Conservation (phyloP, 106 monocot species). For the Acorus calamus region DNA sequence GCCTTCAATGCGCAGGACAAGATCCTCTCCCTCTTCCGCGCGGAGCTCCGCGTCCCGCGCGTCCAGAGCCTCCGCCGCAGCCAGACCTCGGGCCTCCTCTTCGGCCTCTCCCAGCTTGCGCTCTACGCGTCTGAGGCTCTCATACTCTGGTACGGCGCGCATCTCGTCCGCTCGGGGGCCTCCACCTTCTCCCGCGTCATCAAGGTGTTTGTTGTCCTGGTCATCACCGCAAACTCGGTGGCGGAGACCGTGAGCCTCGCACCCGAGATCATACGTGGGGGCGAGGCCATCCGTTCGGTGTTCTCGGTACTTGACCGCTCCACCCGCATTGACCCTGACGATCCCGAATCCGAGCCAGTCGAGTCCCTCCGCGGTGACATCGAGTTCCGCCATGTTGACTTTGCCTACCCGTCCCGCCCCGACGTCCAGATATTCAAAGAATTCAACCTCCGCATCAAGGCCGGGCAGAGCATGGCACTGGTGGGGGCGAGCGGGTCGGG, state of each 20-base stretch:
- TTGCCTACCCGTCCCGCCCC: slow-evolving; percentile 57
- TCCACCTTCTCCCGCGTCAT: slow-evolving; percentile 88
- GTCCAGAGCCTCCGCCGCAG: slow-evolving; percentile 44
- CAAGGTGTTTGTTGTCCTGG: slow-evolving; percentile 81
- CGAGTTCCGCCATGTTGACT: slow-evolving; percentile 56
- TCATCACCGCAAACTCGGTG: slow-evolving; percentile 81
- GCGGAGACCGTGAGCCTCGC: slow-evolving; percentile 74
- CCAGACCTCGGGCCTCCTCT: slow-evolving; percentile 56
- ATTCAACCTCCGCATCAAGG: slow-evolving; percentile 48
- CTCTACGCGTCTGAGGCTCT: slow-evolving; percentile 74
- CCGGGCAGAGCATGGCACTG: slow-evolving; percentile 64
- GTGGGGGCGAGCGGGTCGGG: slow-evolving; percentile 96
- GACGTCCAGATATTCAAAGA: slow-evolving; percentile 67
- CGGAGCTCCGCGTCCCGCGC: slow-evolving; percentile 50
- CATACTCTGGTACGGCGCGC: slow-evolving; percentile 73
- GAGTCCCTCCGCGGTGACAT: slow-evolving; percentile 54
- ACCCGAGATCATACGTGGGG: slow-evolving; percentile 84
- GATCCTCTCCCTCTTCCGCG: slow-evolving; percentile 47
- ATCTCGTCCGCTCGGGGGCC: slow-evolving; percentile 39
- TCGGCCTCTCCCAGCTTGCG: slow-evolving; percentile 60
- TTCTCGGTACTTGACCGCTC: slow-evolving; percentile 80
- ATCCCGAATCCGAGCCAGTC: slow-evolving; percentile 50
- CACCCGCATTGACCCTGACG: slow-evolving; percentile 64
- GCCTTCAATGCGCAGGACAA: slow-evolving; percentile 90
- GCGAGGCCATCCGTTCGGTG: slow-evolving; percentile 79